Percentiles rank a stretch among this genome's conserved stretches.
Evolutionary conservation across 2,329 filamentous ascomycete species (phyloP).

Genomic region (Niveomyces coronatus): DNA sequence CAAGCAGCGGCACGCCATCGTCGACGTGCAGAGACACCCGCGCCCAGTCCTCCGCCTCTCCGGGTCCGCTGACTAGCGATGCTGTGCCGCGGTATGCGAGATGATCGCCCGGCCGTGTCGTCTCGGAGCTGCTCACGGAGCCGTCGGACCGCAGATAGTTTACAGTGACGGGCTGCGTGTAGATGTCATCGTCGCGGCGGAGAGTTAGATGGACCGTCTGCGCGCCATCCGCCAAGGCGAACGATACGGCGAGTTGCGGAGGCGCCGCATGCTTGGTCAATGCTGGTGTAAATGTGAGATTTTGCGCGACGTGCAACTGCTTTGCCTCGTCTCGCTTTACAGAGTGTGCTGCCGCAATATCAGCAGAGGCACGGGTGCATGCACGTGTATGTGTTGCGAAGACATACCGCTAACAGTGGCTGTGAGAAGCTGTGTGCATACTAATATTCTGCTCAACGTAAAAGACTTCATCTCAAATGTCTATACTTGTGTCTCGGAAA

Average conservation of each 20-base stretch:
- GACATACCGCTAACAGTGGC: slow-evolving; percentile 3
- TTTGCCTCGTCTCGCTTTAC: not conserved
- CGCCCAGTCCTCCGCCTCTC: slow-evolving; percentile 6
- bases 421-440: slow-evolving; percentile 5
- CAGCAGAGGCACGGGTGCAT: no score
- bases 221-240: not conserved
- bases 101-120: slow-evolving; percentile 7
- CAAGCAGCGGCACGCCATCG: slow-evolving; percentile 5
- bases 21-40: slow-evolving; percentile 8
- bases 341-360: not conserved
- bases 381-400: no score
- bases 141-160: slow-evolving; percentile 8
- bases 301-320: not conserved
- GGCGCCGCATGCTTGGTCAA: not conserved
- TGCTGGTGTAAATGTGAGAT: slow-evolving; percentile 1
- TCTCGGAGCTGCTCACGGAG: slow-evolving; percentile 5
- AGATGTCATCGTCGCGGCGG: slow-evolving; percentile 10
- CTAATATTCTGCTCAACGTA: not conserved
- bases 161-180: slow-evolving; percentile 7
- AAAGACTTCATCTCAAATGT: slow-evolving; percentile 6
- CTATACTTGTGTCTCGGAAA: no score
- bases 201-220: slow-evolving; percentile 3
- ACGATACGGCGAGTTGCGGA: slow-evolving; percentile 3
- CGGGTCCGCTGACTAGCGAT: not conserved
- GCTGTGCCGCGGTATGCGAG: slow-evolving; percentile 10